Conservation (phyloP, 345 rosid genomes). For the Acer negundo region DNA sequence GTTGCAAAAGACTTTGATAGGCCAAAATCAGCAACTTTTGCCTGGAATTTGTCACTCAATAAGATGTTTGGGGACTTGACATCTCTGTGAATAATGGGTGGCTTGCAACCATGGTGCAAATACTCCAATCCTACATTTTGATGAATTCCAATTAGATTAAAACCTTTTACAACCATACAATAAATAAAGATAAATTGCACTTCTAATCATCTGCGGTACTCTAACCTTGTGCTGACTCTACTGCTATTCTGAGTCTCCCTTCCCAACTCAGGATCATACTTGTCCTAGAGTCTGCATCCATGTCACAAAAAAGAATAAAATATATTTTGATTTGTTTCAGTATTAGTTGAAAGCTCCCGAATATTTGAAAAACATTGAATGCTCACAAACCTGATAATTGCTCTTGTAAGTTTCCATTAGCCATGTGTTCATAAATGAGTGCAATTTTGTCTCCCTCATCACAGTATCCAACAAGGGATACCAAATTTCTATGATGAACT, state of each 20-base stretch:
- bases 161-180: neutral
- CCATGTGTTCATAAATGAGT: slow-evolving; percentile 22
- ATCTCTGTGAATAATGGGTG: slow-evolving; percentile 42
- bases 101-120: slow-evolving; percentile 37
- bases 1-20: slow-evolving; percentile 23
- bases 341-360: too few species aligned
- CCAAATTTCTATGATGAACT: slow-evolving; percentile 27
- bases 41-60: slow-evolving; percentile 27
- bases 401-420: slow-evolving; percentile 21
- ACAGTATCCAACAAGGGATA: slow-evolving; percentile 25
- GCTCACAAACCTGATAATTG: slow-evolving; percentile 14
- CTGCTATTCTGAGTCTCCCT: slow-evolving; percentile 45
- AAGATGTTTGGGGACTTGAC: slow-evolving; percentile 36
- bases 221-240: slow-evolving; percentile 58
- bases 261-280: slow-evolving; percentile 23
- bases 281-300: neutral
- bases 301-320: neutral
- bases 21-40: slow-evolving; percentile 41
- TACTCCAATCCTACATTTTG: slow-evolving; percentile 35
- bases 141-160: neutral
- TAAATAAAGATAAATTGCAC: neutral
- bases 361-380: neutral
- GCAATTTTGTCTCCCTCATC: slow-evolving; percentile 13
- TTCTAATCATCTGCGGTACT: neutral
- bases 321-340: too few species aligned